These are phyloP conservation scores for Solanum okadae DNA, from an alignment of 257 asterid genomes.

Conservation along the genomic window DNA sequence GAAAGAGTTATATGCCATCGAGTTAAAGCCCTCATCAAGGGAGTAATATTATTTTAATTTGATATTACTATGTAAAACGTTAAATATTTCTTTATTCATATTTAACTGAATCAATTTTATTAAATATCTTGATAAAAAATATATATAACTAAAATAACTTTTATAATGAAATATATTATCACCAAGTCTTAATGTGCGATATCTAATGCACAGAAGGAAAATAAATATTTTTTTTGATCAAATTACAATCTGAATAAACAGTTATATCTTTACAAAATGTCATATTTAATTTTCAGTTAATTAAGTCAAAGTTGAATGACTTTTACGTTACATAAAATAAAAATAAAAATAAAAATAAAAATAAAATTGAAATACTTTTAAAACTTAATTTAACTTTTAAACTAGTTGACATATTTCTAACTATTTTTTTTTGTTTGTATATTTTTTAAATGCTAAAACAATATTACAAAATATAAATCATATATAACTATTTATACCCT, in stretches of 20 bases:
- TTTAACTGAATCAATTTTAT: background rate
- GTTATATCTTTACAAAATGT: no score
- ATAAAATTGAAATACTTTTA: background rate
- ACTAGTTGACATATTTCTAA: background rate
- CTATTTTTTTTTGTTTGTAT: background rate
- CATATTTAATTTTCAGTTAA: no score
- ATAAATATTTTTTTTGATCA: background rate
- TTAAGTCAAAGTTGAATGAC: background rate
- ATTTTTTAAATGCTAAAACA: background rate
- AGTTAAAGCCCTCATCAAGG: background rate
- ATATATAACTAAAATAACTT: background rate
- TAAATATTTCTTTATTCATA: background rate
- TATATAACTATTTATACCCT: slow-evolving; percentile 44
- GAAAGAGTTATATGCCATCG: background rate
- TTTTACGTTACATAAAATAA: background rate
- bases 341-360: background rate
- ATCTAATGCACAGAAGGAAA: background rate
- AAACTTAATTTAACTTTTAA: background rate
- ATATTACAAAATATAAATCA: slow-evolving; percentile 11
- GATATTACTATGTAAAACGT: background rate
- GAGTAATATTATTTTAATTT: background rate
- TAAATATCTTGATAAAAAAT: background rate
- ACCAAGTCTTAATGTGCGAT: background rate
- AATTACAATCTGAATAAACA: background rate
- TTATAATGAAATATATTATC: background rate